Evolutionary conservation across 352 stramenopile genomes (phyloP), one percentile per base, ranked within the genome.

Genomic region (Phytophthora ramorum): DNA sequence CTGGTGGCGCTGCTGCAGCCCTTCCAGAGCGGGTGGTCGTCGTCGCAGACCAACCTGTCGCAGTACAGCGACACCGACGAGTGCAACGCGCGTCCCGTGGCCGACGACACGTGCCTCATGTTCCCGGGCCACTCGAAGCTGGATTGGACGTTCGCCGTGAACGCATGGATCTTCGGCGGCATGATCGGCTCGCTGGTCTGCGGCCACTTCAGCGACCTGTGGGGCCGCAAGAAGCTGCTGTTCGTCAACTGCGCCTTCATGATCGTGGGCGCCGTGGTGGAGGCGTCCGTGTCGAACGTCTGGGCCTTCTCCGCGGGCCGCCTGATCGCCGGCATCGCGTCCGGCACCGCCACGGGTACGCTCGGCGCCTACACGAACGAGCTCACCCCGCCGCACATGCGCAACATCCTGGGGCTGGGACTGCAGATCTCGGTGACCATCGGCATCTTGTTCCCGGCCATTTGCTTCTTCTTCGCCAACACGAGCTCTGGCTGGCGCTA

Each of bases 1-100:
- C 44, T 60, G 16, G 47, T 80, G 35, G 73, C 67, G 35, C 54
- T 77, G 10, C 46, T 81, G 24, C 61, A 77, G 30, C 60, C 69
- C 3, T 66, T 79, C 46, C 76, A 87, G 56, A 78, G 73, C 58
- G 78, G 78, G 20, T 87, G 78, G 78, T 73, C 66, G 20, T 53
- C 79, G 16, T 73, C 73, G 30, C 71, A 87, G 63, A 57, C 84
- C 37, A 83, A 81, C 46, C 50, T 81, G 14, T 73, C 71, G 1
- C 69, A 70, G 19, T 84, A 78, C 52, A 69, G 76, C 54, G 66
- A 78, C 51, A 69, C 73, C 19, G 52, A 71, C 54, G 62, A 65
- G 45, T 87, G 78, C 35, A 57, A 76, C 32, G 49, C 49, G 12
- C 49, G 49, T 32, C 49, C 49, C 34, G 34, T 57, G 34, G 19